These are phyloP conservation scores for Vigna reflexopilosa DNA, from an alignment of 306 rosid genomes.

Conservation along the genomic window DNA sequence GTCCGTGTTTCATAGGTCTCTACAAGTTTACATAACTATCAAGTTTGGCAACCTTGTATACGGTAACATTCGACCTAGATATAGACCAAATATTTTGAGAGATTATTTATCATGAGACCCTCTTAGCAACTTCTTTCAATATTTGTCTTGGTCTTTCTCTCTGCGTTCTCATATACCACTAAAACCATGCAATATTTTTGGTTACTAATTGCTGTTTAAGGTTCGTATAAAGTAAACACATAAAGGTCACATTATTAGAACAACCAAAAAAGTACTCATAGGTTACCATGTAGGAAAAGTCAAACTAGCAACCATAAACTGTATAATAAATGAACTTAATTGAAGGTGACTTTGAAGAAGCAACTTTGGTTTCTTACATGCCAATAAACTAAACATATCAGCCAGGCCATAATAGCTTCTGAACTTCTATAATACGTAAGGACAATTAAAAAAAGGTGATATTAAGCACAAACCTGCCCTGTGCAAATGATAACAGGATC, in stretches of 20 bases:
- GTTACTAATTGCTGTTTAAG: conserved; percentile 11
- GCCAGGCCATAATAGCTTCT: not conserved
- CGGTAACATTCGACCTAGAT: not conserved
- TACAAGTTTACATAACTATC: too few relatives aligned
- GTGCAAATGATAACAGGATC: conserved; percentile 93
- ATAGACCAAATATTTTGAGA: too few relatives aligned
- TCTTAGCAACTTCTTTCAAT: too few relatives aligned
- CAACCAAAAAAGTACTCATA: not conserved
- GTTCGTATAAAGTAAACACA: conserved; percentile 1
- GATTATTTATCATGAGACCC: too few relatives aligned
- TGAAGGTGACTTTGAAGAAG: not conserved
- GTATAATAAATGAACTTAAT: not conserved
- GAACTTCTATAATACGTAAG: not conserved
- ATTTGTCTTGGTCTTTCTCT: too few relatives aligned
- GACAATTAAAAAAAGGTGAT: not conserved
- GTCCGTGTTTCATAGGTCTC: too few relatives aligned
- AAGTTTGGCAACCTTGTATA: not conserved
- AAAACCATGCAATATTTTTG: conserved; percentile 1
- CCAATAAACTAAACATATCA: conserved; percentile 18
- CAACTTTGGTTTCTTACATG: conserved; percentile 8
- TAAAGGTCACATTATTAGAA: not conserved
- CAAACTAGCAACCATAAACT: not conserved
- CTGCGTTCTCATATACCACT: not conserved
- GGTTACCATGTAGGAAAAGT: conserved; percentile 12
- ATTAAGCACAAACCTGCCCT: conserved; percentile 75